These are phyloP conservation scores for Pichia deserticola DNA, from an alignment of 805 yeast species.

Conservation along the genomic window DNA sequence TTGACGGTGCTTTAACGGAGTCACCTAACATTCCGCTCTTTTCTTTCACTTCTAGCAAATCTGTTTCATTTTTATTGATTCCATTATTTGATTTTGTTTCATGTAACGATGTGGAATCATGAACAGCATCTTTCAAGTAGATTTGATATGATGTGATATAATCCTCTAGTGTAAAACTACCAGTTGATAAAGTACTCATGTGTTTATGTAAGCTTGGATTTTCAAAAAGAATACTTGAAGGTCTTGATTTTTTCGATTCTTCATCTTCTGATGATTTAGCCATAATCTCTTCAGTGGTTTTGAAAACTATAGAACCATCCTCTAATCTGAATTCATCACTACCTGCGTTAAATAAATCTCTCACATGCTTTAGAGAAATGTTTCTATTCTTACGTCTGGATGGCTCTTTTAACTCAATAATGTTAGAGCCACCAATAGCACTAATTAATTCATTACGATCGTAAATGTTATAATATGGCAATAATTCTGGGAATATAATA, in stretches of 20 bases:
- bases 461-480: constrained; percentile 51
- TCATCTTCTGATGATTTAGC: constrained; percentile 13
- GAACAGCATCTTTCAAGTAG: constrained; percentile 16
- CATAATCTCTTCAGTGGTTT: constrained; percentile 31
- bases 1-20: neutral
- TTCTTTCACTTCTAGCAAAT: neutral
- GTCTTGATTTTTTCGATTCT: constrained; percentile 21
- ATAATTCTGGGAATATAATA: constrained; percentile 50
- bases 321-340: constrained; percentile 46
- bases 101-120: neutral
- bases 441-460: constrained; percentile 45
- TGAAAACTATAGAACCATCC: constrained; percentile 50
- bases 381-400: constrained; percentile 28
- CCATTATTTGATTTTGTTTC: neutral
- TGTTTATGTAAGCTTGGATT: constrained; percentile 22
- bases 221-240: constrained; percentile 30
- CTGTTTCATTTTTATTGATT: neutral
- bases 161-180: constrained; percentile 28
- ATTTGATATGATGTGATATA: constrained; percentile 20
- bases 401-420: constrained; percentile 4
- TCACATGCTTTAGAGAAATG: constrained; percentile 44
- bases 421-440: constrained; percentile 38
- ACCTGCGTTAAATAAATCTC: constrained; percentile 59
- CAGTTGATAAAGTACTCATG: constrained; percentile 29
- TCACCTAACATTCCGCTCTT: neutral